Evolutionary conservation across 306 rosid genomes (phyloP).

Genomic region (Notholithocarpus densiflorus): DNA sequence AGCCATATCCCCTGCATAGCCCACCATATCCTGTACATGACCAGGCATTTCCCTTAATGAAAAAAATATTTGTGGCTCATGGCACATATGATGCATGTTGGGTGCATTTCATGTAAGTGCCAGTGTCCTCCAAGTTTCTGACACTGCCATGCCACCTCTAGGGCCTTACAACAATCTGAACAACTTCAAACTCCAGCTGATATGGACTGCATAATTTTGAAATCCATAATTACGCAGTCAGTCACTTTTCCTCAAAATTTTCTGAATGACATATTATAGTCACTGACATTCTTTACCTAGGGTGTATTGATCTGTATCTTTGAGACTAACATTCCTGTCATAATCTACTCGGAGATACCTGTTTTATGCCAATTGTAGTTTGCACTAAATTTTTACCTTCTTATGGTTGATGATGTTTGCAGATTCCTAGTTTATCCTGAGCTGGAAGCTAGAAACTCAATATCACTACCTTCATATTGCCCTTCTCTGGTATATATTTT

Average conservation of each 20-base stretch:
- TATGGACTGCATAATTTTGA: background rate
- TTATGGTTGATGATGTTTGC: slow-evolving; percentile 31
- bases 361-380: slow-evolving; percentile 11
- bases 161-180: background rate
- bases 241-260: background rate
- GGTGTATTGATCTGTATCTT: background rate
- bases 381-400: slow-evolving; percentile 8
- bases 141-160: too few species aligned
- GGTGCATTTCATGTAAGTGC: too few species aligned
- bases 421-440: slow-evolving; percentile 88
- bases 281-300: background rate
- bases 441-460: slow-evolving; percentile 85
- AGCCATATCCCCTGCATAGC: too few species aligned
- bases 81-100: too few species aligned
- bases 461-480: slow-evolving; percentile 69
- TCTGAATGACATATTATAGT: background rate
- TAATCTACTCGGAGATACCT: background rate
- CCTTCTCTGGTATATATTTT: slow-evolving; percentile 52
- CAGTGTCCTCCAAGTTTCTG: too few species aligned
- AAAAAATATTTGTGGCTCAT: too few species aligned
- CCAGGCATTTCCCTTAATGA: too few species aligned
- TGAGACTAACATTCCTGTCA: background rate
- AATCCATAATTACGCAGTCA: background rate
- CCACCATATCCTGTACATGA: too few species aligned
- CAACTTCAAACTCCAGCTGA: background rate